Evolutionary conservation across 2,329 filamentous ascomycete species (phyloP), one percentile per base, ranked within the genome.

Genomic region (Blastomyces gilchristii): DNA sequence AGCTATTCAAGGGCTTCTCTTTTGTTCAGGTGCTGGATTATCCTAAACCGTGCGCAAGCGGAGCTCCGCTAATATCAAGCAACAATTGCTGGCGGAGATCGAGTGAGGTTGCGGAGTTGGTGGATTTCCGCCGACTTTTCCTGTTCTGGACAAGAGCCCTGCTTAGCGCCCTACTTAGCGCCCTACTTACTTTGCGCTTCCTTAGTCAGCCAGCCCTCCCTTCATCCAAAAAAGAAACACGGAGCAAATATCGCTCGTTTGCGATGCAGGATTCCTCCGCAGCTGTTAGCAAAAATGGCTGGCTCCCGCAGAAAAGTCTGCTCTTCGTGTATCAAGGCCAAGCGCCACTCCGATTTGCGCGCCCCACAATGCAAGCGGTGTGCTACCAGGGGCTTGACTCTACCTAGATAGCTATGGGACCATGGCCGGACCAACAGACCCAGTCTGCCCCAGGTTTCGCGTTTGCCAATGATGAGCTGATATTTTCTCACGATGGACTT

Each of bases 291-390:
- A 22, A 9, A 37, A 54, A 54, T 54, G 52, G 9, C 28, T 37
- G 45, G n/a, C 25, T 45, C n/a, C 8, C 56, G 56, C 37, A 58
- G 56, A 25, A 58, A 58, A 41, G 31, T 37, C 16, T 58, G 56
- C 37, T 43, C 37, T 41, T 18, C 37, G 14, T 58, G 37, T 11
- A 16, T 58, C 12, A 58, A 45, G 14, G 37, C 56, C 16, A 58
- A 45, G 25, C 56, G 56, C 31, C 37, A 16, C 22, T 58, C 37
- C 37, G 56, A 58, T 47, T 37, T 45, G n/a, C 56, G 41, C 18
- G 5, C n/a, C 45, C 56, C 56, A 8, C 37, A 45, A 58, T 58
- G 56, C 56, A 45, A 37, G 6, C 56, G 56, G 9, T 58, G 56
- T 58, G 43, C 22, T 2, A 37, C 22, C n/a, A 58, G 25, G n/a